Evolutionary conservation across 148 eudicot genomes (phyloP).

Genomic region (Camellia sinensis): DNA sequence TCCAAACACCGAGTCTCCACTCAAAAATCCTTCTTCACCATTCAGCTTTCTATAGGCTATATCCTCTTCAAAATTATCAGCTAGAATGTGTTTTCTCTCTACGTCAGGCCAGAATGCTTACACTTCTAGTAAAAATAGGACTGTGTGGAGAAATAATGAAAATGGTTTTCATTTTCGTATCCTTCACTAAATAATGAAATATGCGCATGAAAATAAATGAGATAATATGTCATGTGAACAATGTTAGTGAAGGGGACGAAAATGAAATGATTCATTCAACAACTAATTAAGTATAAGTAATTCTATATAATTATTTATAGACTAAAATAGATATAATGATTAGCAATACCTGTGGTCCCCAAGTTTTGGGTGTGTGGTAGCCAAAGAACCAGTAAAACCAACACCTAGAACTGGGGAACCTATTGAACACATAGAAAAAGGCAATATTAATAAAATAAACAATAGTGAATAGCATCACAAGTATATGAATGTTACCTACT

Average conservation of each 20-base stretch:
- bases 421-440: conserved; percentile 20
- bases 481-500: not conserved
- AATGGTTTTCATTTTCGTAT: not conserved
- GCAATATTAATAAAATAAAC: not conserved
- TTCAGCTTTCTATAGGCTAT: not conserved
- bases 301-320: not conserved
- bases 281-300: not conserved
- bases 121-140: not conserved
- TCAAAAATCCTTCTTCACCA: not conserved
- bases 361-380: conserved; percentile 60
- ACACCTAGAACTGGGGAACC: conserved; percentile 80
- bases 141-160: not conserved
- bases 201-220: not conserved
- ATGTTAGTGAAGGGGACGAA: not conserved
- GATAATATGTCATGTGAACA: not conserved
- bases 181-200: not conserved
- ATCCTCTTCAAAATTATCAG: not conserved
- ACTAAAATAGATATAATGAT: not conserved
- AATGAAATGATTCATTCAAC: not conserved
- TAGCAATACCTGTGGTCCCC: conserved; percentile 78
- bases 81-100: not conserved
- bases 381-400: conserved; percentile 86
- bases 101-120: not conserved
- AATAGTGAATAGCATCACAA: not conserved
- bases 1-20: not conserved